Conservation (phyloP, 306 rosid genomes). For the Acmispon strigosus region DNA sequence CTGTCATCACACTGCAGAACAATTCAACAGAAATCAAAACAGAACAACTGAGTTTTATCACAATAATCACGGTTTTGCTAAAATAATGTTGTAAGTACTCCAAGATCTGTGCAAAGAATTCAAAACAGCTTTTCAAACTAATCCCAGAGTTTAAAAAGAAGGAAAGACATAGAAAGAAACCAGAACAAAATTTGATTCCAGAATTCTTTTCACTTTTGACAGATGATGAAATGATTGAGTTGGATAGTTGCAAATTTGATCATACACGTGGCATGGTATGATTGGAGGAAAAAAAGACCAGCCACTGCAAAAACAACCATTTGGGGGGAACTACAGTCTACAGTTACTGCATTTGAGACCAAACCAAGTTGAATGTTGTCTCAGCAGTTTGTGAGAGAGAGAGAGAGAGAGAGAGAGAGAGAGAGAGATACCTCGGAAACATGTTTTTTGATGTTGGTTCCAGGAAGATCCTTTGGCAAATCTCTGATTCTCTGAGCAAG, state of each 20-base stretch:
- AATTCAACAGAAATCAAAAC: not conserved
- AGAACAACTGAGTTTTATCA: not conserved
- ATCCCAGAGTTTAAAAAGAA: not conserved
- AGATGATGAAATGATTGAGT: not conserved
- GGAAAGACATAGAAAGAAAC: not conserved
- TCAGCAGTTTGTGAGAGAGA: not conserved
- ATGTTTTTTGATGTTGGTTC: constrained; percentile 59
- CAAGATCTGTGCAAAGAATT: not conserved
- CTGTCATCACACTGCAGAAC: not conserved
- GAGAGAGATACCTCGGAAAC: constrained; percentile 51
- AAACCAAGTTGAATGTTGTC: not conserved
- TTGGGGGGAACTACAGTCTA: not conserved
- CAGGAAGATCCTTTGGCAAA: constrained; percentile 81
- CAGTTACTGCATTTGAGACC: no score
- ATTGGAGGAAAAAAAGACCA: not conserved
- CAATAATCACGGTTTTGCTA: not conserved
- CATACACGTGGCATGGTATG: constrained; percentile 9
- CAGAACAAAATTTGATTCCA: not conserved
- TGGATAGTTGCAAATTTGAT: not conserved
- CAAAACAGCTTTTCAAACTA: not conserved
- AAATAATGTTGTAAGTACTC: not conserved
- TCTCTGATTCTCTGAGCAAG: constrained; percentile 67
- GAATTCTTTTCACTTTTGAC: not conserved
- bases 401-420: not conserved
- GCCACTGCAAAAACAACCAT: not conserved